A percentile compares a stretch with the other conserved stretches of the same genome.
phyloP scores from a whole-genome alignment of 2,329 filamentous ascomycete species.

The Parafenestella ontariensis region DNA sequence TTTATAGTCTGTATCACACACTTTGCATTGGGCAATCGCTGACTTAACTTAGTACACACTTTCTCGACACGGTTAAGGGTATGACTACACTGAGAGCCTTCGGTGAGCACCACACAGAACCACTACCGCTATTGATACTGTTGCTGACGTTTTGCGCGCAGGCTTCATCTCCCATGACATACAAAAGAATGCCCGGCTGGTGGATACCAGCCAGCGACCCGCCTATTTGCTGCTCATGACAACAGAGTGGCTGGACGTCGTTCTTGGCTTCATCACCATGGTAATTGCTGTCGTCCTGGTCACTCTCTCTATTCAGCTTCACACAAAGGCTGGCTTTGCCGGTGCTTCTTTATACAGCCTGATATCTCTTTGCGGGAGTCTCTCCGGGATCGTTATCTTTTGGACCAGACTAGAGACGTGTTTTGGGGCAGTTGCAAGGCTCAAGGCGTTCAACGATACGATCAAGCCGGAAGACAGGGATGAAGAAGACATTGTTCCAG shows the following conservation, averaged over 20 bases:
- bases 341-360: constrained; percentile 27
- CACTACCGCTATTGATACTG: no score
- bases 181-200: no score
- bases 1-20: no score
- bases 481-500: constrained; percentile 18
- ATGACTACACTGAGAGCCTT: constrained; percentile 58
- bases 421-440: constrained; percentile 23
- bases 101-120: no score
- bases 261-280: constrained; percentile 37
- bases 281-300: constrained; percentile 42
- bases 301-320: constrained; percentile 29
- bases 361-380: constrained; percentile 12
- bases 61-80: constrained; percentile 56
- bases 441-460: constrained; percentile 19
- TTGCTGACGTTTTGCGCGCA: no score
- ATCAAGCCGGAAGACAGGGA: constrained; percentile 19
- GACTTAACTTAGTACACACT: constrained; percentile 49
- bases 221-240: constrained; percentile 51
- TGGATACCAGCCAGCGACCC: constrained; percentile 48
- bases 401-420: constrained; percentile 27
- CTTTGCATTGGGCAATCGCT: no score
- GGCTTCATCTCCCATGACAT: no score
- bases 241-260: constrained; percentile 50
- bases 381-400: constrained; percentile 15
- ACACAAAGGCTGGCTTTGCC: constrained; percentile 24